Evolutionary conservation across 2,329 filamentous ascomycete genomes (phyloP).

Genomic region (Botrytis deweyae): DNA sequence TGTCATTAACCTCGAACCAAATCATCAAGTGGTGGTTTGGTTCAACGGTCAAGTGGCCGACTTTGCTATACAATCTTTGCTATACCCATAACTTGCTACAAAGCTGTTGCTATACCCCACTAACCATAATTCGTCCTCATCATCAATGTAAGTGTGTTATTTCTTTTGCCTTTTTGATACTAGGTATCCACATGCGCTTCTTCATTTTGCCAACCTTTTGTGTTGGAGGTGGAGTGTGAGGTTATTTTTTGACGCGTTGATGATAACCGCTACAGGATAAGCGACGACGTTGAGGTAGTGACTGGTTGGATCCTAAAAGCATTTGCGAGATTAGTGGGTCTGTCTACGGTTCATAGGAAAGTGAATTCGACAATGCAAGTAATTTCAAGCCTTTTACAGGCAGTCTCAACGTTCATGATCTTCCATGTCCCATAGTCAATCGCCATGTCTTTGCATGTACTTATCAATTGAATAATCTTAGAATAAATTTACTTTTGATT

Average conservation of each 20-base stretch:
- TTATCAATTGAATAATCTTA: background rate
- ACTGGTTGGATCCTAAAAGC: background rate
- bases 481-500: background rate
- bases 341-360: background rate
- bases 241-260: background rate
- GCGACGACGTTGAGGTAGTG: background rate
- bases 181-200: fast-evolving
- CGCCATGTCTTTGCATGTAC: background rate
- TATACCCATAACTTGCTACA: background rate
- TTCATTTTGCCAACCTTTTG: background rate
- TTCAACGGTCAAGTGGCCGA: background rate
- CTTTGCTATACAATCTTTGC: background rate
- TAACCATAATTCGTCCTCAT: background rate
- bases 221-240: background rate
- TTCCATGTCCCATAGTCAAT: background rate
- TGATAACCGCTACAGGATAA: background rate
- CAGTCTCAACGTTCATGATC: background rate
- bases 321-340: background rate
- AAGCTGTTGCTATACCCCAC: background rate
- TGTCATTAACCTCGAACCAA: background rate
- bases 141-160: conserved; percentile 3
- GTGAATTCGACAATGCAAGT: background rate
- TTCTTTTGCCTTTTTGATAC: background rate
- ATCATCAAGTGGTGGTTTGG: background rate
- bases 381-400: background rate